A percentile compares a stretch with the other conserved stretches of the same genome.
Evolutionary conservation across 176 grass and related monocot species (phyloP).

Genomic region (Hsuehochloa calcarea): DNA sequence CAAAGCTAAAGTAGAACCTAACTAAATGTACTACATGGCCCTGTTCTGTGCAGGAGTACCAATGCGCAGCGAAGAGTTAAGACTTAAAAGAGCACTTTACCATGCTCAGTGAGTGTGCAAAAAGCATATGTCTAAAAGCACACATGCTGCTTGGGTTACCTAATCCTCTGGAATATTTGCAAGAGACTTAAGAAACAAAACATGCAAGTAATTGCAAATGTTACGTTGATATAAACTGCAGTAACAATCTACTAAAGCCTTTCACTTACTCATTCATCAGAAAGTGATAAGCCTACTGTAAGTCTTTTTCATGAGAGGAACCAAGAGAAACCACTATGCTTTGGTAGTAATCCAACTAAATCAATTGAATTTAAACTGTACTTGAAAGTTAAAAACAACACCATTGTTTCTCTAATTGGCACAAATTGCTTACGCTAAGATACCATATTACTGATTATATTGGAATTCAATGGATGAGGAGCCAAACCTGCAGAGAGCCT

Average conservation of each 20-base stretch:
- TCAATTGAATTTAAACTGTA: neutral
- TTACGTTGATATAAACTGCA: neutral
- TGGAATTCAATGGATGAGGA: conserved; percentile 7
- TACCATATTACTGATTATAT: neutral
- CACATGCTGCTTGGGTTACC: neutral
- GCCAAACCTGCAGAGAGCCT: conserved; percentile 90
- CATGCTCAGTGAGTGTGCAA: neutral
- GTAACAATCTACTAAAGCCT: neutral
- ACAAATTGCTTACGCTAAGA: neutral
- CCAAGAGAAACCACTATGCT: neutral
- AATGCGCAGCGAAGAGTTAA: neutral
- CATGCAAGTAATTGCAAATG: neutral
- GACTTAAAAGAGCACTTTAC: neutral
- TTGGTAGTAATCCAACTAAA: neutral
- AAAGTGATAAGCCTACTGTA: neutral
- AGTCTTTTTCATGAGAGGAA: conserved; percentile 12
- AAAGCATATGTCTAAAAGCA: neutral
- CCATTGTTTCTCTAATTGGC: neutral
- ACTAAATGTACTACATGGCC: neutral
- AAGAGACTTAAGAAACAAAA: neutral
- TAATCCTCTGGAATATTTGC: neutral
- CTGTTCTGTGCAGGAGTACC: neutral
- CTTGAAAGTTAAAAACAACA: neutral
- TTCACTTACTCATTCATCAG: neutral
- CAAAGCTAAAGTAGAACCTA: neutral